Base-by-base conservation (phyloP, 208 protist genomes). In the Zelonia costaricensis region DNA sequence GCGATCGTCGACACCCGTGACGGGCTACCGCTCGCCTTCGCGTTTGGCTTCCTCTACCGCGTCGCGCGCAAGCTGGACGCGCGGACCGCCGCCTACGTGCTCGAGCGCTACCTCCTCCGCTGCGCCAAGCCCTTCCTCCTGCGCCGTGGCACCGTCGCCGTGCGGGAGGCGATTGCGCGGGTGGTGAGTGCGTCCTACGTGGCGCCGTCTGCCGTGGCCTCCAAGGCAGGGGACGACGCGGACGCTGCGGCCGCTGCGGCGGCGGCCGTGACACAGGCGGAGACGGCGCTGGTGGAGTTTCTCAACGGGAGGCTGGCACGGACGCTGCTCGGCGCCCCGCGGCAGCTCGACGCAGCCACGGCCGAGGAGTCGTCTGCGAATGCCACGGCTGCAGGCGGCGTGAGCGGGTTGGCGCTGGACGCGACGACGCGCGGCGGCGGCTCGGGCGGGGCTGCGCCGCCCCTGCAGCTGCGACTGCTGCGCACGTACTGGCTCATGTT, bases 101-200 rank as follows among this genome's bases (percentile, higher is more conserved):
- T 91, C 31, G 60, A 55, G 51, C 55, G 69, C 0, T 88, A 83
- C 67, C 73, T 86, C 55, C 49, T 88, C 38, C 80, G 82, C 15
- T 49, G 69, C 2, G 72, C 64, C 4, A 55, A 62, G 42, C 60
- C 53, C 7, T 71, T 70, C 25, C 46, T 91, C 23, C 64, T 94
- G 31, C 67, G 65, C 16, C 39, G 57, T 28, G 80, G 84, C 43
- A 89, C 73, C 2, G 35, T 79, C 0, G 84, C 82, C 15, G 66
- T 79, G 30, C 70, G 88, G 18, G 84, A 94, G 61, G 88, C 82
- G 2, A 60, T 92, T 5, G 71, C 82, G 10, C 68, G 78, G 10
- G 52, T 94, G 6, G 47, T 91, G 23, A 60, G 66, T 31, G 66
- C 66, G 7, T 44, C 51, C n/a, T 73, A 66, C 13, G 35, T n/a